These are phyloP conservation scores for Cladosporium halotolerans DNA, from an alignment of 2,329 filamentous ascomycete species.

Conservation along the genomic window DNA sequence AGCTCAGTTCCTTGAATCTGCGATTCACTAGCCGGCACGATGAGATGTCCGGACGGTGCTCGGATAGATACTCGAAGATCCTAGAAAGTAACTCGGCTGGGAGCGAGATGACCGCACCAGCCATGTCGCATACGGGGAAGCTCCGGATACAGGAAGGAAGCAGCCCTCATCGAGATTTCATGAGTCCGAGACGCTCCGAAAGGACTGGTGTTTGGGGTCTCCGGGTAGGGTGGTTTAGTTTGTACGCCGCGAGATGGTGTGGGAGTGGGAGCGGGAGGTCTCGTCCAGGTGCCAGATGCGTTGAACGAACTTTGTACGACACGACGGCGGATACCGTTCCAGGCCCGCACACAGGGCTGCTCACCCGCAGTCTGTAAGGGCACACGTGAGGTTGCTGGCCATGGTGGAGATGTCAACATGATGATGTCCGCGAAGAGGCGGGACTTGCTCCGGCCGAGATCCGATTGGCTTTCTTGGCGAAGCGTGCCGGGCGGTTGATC, in stretches of 20 bases:
- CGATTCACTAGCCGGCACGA: neutral
- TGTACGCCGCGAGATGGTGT: neutral
- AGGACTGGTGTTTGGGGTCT: neutral
- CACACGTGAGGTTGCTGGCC: neutral
- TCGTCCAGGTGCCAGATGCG: neutral
- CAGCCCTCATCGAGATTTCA: neutral
- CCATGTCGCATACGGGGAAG: neutral
- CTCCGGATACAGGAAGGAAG: neutral
- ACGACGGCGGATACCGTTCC: neutral
- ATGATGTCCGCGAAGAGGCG: neutral
- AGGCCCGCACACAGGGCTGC: neutral
- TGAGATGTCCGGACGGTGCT: slow-evolving; percentile 3
- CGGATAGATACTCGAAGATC: slow-evolving; percentile 7
- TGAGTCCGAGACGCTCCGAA: neutral
- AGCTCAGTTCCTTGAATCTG: slow-evolving; percentile 5
- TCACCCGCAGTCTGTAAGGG: neutral
- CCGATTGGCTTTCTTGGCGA: neutral
- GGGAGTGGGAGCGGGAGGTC: neutral
- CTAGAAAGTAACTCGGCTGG: slow-evolving; percentile 3
- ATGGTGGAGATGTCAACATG: neutral
- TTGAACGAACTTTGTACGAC: neutral
- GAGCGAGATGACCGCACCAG: neutral
- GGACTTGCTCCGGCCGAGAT: neutral
- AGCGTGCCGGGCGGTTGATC: neutral
- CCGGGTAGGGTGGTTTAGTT: too few relatives aligned